Base-by-base conservation (phyloP, 495 filamentous ascomycete genomes). In the Terfezia boudieri region DNA sequence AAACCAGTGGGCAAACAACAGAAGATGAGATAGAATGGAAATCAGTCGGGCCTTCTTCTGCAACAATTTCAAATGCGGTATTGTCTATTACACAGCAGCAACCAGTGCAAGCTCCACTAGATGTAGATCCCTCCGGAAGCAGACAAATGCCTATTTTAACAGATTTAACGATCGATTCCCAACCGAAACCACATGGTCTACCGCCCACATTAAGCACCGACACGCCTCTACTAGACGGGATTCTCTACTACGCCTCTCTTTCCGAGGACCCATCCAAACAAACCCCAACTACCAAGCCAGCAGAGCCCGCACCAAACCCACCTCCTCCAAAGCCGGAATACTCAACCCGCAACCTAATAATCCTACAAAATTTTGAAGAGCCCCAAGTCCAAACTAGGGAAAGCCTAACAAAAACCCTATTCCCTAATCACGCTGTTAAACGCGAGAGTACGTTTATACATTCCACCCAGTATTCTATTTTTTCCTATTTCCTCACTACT, bases 321-420 rank as follows among this genome's bases (percentile, higher is more conserved):
- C 57, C 63, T 46, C 54, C 62, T 36, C 68, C 67, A 54, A 65
- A 73, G 23, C 69, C 73, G 51, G 73, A 78, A 59, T 60, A 74
- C 36, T 72, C 71, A 11, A 73, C 69, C 43, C 71, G 74, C 50
- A 72, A 67, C 46, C 58, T 78, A 16, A 72, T 76, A 9, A 67
- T 76, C 36, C 66, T 78, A 26, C 72, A 72, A 59, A 76, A 76
- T 50, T 75, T 78, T 54, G 75, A 77, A 55, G 68, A 73, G 37
- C 68, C 69, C 56, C 71, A 70, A 22, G 71, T 71, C 32, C 71
- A 73, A 52, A 70, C 65, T 55, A 69, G 68, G 51, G 71, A 75
- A 58, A 73, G 67, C 55, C 69, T 69, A 59, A 71, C 71, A 41
- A 74, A 71, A 41, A 53, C 61, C 56, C 73, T 75, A 60, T 74